Conservation (phyloP, 495 filamentous ascomycete species). For the Bacidia rubella region DNA sequence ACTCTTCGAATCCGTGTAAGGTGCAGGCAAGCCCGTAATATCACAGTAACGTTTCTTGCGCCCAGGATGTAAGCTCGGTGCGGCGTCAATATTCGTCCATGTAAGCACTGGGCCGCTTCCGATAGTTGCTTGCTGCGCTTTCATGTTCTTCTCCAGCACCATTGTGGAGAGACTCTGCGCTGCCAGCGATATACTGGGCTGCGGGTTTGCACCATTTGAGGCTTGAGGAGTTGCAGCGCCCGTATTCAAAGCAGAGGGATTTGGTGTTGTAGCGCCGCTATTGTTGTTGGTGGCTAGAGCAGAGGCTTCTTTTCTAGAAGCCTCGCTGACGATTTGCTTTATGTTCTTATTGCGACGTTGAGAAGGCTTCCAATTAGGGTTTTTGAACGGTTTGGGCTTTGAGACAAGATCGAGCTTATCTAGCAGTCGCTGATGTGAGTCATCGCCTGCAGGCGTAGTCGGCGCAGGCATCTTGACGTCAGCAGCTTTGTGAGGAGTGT, state of each 20-base stretch:
- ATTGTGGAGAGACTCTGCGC: slow-evolving; percentile 71
- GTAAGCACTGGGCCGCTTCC: slow-evolving; percentile 57
- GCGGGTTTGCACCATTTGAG: slow-evolving; percentile 26
- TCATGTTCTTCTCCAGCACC: slow-evolving; percentile 62
- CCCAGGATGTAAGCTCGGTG: slow-evolving; percentile 63
- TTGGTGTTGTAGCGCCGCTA: slow-evolving; percentile 65
- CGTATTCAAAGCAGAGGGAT: slow-evolving; percentile 31
- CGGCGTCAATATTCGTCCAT: slow-evolving; percentile 89
- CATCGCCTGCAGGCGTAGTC: slow-evolving; percentile 30
- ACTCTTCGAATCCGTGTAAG: slow-evolving; percentile 89
- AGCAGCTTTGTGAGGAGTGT: neutral
- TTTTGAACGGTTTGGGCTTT: slow-evolving; percentile 75
- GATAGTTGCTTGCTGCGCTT: slow-evolving; percentile 19
- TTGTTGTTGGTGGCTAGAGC: slow-evolving; percentile 68
- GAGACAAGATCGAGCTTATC: slow-evolving; percentile 78
- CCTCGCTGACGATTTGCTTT: slow-evolving; percentile 91
- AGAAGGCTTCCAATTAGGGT: slow-evolving; percentile 74
- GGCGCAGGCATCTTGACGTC: slow-evolving; percentile 27
- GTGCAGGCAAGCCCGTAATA: slow-evolving; percentile 75
- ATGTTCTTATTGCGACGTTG: slow-evolving; percentile 96
- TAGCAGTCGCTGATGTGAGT: slow-evolving; percentile 48
- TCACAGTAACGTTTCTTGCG: slow-evolving; percentile 81
- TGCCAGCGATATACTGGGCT: slow-evolving; percentile 68
- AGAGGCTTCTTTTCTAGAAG: slow-evolving; percentile 67
- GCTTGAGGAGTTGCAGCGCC: slow-evolving; percentile 46